These are phyloP conservation scores for Dothiorella sarmentorum DNA, from an alignment of 2,329 filamentous ascomycete genomes.

Conservation along the genomic window DNA sequence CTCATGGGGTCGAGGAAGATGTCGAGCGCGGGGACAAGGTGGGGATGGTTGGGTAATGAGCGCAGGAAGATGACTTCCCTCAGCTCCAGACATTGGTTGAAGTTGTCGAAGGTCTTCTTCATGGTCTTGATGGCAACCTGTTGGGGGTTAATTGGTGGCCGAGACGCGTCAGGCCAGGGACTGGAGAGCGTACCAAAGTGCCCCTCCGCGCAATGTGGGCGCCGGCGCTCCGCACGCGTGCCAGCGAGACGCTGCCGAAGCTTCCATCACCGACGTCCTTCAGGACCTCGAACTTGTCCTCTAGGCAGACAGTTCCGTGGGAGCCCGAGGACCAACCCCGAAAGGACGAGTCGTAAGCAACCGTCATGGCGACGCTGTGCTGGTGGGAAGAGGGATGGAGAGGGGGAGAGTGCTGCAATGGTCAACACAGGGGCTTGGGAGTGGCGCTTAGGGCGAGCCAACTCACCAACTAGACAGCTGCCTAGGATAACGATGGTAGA, in stretches of 20 bases:
- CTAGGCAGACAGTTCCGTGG: slow-evolving; percentile 58
- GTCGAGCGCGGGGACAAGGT: slow-evolving; percentile 94
- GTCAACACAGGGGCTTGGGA: slow-evolving; percentile 8
- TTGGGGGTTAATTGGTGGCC: neutral
- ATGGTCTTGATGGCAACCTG: slow-evolving; percentile 99
- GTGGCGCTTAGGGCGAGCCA: neutral
- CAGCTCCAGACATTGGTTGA: slow-evolving; percentile 83
- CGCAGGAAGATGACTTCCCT: slow-evolving; percentile 95
- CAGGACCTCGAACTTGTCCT: slow-evolving; percentile 93
- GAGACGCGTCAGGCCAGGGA: slow-evolving; percentile 8
- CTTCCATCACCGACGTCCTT: slow-evolving; percentile 99
- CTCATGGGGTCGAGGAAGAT: slow-evolving; percentile 96
- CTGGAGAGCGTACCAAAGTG: slow-evolving; percentile 69
- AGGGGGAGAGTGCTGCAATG: neutral
- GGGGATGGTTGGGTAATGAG: slow-evolving; percentile 79
- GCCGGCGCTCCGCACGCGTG: slow-evolving; percentile 85
- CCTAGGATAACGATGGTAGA: slow-evolving; percentile 9
- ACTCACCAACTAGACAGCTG: slow-evolving; percentile 16
- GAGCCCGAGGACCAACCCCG: slow-evolving; percentile 58
- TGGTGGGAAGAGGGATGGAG: neutral
- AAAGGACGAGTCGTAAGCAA: slow-evolving; percentile 69
- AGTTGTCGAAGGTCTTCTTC: slow-evolving; percentile 98
- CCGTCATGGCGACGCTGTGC: slow-evolving; percentile 61
- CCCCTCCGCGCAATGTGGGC: slow-evolving; percentile 83
- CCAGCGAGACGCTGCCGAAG: slow-evolving; percentile 92